These are phyloP conservation scores for Fremontodendron californicum DNA, from an alignment of 345 rosid species.

Conservation along the genomic window DNA sequence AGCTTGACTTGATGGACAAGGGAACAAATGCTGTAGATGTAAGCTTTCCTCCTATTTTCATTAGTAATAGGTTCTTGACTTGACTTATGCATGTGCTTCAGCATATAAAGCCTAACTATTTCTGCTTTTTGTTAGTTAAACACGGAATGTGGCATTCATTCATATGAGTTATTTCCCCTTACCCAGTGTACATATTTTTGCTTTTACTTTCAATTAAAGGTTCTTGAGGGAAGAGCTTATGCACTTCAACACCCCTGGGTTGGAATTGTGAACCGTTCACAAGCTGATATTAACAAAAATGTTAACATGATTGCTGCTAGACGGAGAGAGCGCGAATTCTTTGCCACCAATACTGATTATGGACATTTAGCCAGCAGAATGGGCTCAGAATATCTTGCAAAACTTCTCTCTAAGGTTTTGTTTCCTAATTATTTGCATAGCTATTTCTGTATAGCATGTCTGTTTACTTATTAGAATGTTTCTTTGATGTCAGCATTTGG, in stretches of 20 bases:
- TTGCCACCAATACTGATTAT: constrained; percentile 90
- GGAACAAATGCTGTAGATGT: constrained; percentile 70
- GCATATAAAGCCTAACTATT: not conserved
- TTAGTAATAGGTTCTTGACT: not conserved
- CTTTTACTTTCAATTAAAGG: constrained; percentile 33
- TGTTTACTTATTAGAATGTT: not conserved
- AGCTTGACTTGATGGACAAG: constrained; percentile 72
- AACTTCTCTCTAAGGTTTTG: constrained; percentile 84
- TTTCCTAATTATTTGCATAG: not conserved
- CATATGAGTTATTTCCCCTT: not conserved
- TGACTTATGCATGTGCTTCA: not conserved
- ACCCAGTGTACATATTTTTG: not conserved
- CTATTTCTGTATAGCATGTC: not conserved
- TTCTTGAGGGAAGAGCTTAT: constrained; percentile 89
- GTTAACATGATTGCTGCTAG: constrained; percentile 85
- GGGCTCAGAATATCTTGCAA: constrained; percentile 98
- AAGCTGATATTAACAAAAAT: constrained; percentile 91
- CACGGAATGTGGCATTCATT: not conserved
- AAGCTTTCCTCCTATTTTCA: constrained; percentile 19
- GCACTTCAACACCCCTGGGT: constrained; percentile 88
- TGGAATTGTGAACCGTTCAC: constrained; percentile 95
- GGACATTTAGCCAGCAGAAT: constrained; percentile 84
- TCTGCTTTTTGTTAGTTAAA: not conserved
- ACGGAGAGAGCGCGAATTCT: constrained; percentile 76
- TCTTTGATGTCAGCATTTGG: constrained; percentile 68